Percentiles rank a stretch among this genome's conserved stretches.
Evolutionary conservation across 441 rosid genomes (phyloP).

Genomic region (Metrosideros polymorpha): DNA sequence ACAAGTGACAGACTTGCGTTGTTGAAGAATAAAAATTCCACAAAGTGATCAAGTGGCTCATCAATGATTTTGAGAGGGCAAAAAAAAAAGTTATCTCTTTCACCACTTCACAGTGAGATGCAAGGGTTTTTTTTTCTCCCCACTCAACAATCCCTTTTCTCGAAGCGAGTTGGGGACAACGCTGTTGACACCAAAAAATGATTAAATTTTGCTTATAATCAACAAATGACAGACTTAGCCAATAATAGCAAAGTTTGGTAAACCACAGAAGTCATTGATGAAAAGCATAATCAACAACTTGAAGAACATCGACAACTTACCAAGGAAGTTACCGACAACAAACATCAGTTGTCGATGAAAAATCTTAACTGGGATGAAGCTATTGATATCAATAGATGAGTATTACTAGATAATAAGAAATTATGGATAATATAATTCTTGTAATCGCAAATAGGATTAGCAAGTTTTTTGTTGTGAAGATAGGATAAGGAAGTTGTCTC

Average conservation of each 20-base stretch:
- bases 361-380: background rate
- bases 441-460: background rate
- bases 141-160: background rate
- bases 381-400: too few species aligned
- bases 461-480: background rate
- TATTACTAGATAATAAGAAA: too few species aligned
- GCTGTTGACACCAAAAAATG: background rate
- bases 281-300: background rate
- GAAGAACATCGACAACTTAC: background rate
- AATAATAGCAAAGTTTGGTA: background rate
- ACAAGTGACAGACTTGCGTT: too few species aligned
- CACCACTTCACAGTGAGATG: background rate
- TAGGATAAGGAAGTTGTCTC: background rate
- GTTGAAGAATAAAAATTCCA: too few species aligned
- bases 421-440: background rate
- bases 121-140: accelerated
- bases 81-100: too few species aligned
- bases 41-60: too few species aligned
- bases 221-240: background rate
- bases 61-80: too few species aligned
- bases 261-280: background rate
- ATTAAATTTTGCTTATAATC: background rate
- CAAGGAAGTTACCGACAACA: background rate
- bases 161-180: background rate
- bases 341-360: too few species aligned